Evolutionary conservation across 768 basidiomycete genomes (phyloP).

Genomic region (Pisolithus microcarpus): DNA sequence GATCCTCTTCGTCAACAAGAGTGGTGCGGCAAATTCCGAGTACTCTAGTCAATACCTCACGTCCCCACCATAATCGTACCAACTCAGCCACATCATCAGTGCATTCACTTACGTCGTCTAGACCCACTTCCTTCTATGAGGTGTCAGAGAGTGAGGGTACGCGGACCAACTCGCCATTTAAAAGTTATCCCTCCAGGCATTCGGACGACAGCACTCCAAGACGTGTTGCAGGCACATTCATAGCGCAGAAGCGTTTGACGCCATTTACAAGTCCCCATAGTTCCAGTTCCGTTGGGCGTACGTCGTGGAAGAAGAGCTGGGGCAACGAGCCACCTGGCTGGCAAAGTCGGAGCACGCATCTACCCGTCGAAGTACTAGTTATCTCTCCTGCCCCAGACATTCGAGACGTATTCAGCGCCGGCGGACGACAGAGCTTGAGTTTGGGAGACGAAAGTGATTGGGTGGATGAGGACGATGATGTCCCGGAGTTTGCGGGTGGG

Average conservation of each 20-base stretch:
- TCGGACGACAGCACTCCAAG: conserved; percentile 43
- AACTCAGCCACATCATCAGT: conserved; percentile 74
- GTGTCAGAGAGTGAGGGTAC: conserved; percentile 59
- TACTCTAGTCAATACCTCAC: conserved; percentile 21
- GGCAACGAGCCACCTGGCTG: conserved; percentile 85
- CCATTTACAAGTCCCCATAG: conserved; percentile 57
- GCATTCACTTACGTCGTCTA: conserved; percentile 68
- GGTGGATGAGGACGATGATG: conserved; percentile 83
- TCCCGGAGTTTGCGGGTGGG: conserved; percentile 65
- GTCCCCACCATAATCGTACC: conserved; percentile 57
- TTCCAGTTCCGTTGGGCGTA: conserved; percentile 47
- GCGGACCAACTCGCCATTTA: conserved; percentile 62
- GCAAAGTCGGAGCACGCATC: conserved; percentile 57
- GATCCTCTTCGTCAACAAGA: conserved; percentile 77
- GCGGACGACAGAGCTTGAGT: conserved; percentile 44
- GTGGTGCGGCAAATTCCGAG: conserved; percentile 62
- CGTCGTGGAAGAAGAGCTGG: conserved; percentile 89
- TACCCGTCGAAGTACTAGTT: conserved; percentile 73
- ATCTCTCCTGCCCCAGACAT: conserved; percentile 51
- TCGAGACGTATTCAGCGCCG: conserved; percentile 68
- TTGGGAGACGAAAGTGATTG: conserved; percentile 79
- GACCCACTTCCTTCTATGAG: conserved; percentile 74
- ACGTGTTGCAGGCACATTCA: conserved; percentile 50
- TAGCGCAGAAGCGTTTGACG: conserved; percentile 76
- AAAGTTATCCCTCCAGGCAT: conserved; percentile 37